These are phyloP conservation scores for Aspergillus calidoustus DNA, from an alignment of 2,329 filamentous ascomycete genomes.

Conservation along the genomic window DNA sequence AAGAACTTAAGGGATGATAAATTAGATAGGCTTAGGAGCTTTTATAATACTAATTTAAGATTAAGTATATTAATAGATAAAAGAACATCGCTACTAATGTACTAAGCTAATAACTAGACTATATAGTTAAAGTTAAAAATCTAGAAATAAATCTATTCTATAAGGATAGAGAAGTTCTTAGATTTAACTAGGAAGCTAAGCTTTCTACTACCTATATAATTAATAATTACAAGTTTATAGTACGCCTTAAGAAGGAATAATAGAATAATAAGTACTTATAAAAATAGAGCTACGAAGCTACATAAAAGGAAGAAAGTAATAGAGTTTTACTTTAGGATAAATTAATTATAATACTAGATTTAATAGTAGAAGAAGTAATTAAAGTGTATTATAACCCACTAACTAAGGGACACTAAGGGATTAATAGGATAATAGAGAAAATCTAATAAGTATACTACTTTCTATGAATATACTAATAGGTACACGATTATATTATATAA, in stretches of 20 bases:
- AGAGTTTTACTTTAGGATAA: background rate
- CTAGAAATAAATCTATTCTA: too few relatives aligned
- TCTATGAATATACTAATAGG: too few relatives aligned
- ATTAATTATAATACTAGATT: background rate
- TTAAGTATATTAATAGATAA: constrained; percentile 12
- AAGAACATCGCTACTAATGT: constrained; percentile 9
- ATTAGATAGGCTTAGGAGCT: too few relatives aligned
- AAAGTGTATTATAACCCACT: constrained; percentile 1
- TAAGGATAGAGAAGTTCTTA: too few relatives aligned
- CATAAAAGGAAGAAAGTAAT: background rate
- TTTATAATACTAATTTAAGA: too few relatives aligned
- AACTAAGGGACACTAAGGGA: background rate
- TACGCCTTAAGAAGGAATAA: background rate
- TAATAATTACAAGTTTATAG: background rate
- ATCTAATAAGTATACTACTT: too few relatives aligned
- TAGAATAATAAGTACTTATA: background rate
- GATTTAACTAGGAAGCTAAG: too few relatives aligned
- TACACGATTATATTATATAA: too few relatives aligned
- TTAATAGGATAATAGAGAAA: constrained; percentile 3
- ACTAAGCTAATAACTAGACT: background rate
- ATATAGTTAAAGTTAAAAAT: constrained; percentile 11
- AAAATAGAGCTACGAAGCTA: background rate
- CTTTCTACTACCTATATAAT: too few relatives aligned
- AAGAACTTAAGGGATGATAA: too few relatives aligned
- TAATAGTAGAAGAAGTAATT: background rate